Base-by-base conservation (phyloP, 2,329 filamentous ascomycete species). In the Arthrobotrys sinensis region DNA sequence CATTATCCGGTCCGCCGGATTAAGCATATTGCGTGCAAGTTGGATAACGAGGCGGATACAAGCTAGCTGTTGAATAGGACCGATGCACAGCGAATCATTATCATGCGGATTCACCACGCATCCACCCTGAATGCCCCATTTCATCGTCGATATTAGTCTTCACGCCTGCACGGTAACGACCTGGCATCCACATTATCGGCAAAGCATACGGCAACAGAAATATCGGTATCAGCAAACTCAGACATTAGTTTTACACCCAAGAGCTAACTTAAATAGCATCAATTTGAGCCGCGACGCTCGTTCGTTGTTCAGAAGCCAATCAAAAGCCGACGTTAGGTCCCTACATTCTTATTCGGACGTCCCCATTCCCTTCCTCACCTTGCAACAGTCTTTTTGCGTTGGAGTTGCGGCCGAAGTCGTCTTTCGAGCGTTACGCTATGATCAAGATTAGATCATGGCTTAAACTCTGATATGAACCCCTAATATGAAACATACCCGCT, bases 341-440 rank as follows among this genome's bases (percentile, higher is more conserved):
- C 4, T 24, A 10, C 11, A 24, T 40, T 28, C 36, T 28, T 38
- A 57, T 36, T 21, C 11, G 12, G 52, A 57, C 16, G 32, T 40
- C 36, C n/a, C 36, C 3, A 8, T n/a, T n/a, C 11, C 19, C 36
- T 43, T 16, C 14, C 55, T 43, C 55, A 60, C 36, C 19, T 40
- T 60, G 24, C 55, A 60, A 60, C 55, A 60, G 19, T 10, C 36
- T 43, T 60, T 60, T 60, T 60, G 55, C 55, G 55, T 60, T 60
- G 55, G 36, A 16, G 19, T 43, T 60, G 55, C 55, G 19, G 55
- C 43, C 36, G 16, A 60, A 28, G 55, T 28, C 36, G 19, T 43
- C 36, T 28, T 2, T 24, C 1, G 11, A 60, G 12, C 19, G 34
- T 60, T n/a, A 60, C 55, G 36, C 36, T 60, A 24, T 40, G 55